These are phyloP conservation scores for Aspergillus sclerotiicarbonarius DNA, from an alignment of 495 filamentous ascomycete genomes.

Conservation along the genomic window DNA sequence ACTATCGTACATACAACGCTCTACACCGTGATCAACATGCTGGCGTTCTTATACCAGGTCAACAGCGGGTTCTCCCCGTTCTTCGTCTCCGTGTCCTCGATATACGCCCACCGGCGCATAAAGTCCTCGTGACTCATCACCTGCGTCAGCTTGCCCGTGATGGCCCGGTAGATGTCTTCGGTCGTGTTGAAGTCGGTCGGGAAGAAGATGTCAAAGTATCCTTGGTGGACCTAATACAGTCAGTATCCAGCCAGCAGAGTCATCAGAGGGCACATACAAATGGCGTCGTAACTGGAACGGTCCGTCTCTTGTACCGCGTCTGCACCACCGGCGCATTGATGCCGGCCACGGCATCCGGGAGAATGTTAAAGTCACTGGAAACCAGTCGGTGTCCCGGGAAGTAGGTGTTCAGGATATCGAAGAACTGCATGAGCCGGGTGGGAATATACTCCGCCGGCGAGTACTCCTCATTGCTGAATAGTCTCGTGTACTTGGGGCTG, in stretches of 20 bases:
- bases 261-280: conserved; percentile 58
- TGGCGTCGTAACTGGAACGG: conserved; percentile 85
- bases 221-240: conserved; percentile 79
- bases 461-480: conserved; percentile 51
- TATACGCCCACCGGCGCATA: conserved; percentile 78
- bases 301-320: conserved; percentile 81
- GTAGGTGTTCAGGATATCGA: conserved; percentile 77
- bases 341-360: conserved; percentile 79
- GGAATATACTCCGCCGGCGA: conserved; percentile 88
- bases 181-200: conserved; percentile 88
- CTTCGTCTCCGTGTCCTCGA: conserved; percentile 82
- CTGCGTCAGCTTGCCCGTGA: conserved; percentile 86
- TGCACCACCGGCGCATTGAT: conserved; percentile 94
- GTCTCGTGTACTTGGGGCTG: conserved; percentile 51
- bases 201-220: conserved; percentile 98
- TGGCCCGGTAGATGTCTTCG: conserved; percentile 83
- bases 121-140: conserved; percentile 89
- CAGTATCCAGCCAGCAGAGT: conserved; percentile 5
- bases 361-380: conserved; percentile 82
- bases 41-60: conserved; percentile 92
- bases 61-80: conserved; percentile 93
- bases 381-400: conserved; percentile 89
- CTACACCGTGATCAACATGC: conserved; percentile 79
- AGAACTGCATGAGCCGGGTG: conserved; percentile 93
- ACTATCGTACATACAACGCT: conserved; percentile 2